Evolutionary conservation across 305 asterid genomes (phyloP).

Genomic region (Fraxinus angustifolia): DNA sequence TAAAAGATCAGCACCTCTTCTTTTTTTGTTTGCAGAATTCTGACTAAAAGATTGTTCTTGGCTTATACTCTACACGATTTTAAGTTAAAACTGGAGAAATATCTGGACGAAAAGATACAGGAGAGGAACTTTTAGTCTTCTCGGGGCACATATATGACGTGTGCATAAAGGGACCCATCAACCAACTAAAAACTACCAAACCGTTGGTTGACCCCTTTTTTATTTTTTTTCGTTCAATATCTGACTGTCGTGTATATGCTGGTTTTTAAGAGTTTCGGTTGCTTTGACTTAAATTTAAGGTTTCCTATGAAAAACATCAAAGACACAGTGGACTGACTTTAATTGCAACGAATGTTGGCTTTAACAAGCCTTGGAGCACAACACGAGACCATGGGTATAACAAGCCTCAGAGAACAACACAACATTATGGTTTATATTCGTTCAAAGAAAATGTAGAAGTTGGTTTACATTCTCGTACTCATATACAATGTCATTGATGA

Average conservation of each 20-base stretch:
- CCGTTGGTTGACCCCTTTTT: not conserved
- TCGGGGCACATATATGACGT: not conserved
- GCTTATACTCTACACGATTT: not conserved
- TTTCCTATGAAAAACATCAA: no score
- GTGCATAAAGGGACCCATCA: slow-evolving; percentile 26
- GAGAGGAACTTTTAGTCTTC: not conserved
- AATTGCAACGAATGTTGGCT: no score
- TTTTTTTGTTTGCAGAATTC: not conserved
- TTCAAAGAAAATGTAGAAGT: not conserved
- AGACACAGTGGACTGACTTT: no score
- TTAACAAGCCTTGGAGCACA: no score
- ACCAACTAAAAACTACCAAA: slow-evolving; percentile 27
- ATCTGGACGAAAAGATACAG: not conserved
- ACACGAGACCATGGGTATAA: no score
- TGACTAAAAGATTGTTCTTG: not conserved
- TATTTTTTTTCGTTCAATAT: not conserved
- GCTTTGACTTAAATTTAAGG: not conserved
- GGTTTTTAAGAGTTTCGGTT: not conserved
- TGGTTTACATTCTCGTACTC: not conserved
- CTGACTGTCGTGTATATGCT: not conserved
- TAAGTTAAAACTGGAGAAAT: not conserved
- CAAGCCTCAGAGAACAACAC: no score
- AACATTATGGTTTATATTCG: no score
- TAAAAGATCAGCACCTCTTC: slow-evolving; percentile 12
- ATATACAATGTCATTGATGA: no score